phyloP scores from a whole-genome alignment of 1,284 basidiomycete genomes.

The Gomphus bonarii region DNA sequence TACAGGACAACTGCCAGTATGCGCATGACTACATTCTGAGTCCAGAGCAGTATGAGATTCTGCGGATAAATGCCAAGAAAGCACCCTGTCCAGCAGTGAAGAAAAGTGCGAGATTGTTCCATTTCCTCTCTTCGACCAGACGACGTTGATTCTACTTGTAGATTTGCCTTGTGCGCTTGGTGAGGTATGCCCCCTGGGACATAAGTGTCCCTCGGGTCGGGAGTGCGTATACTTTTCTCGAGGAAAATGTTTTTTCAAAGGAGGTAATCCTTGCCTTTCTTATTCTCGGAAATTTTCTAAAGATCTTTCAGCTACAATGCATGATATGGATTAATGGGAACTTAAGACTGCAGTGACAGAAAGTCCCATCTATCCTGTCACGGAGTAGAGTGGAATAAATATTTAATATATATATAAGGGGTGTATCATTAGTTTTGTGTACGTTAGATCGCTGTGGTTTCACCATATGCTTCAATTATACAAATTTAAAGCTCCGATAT shows the following conservation, averaged over 20 bases:
- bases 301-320: neutral
- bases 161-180: conserved; percentile 24
- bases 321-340: neutral
- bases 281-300: neutral
- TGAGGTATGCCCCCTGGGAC: conserved; percentile 17
- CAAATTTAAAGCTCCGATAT: neutral
- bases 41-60: conserved; percentile 21
- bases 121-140: neutral
- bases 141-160: conserved; percentile 10
- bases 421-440: neutral
- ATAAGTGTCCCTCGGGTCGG: conserved; percentile 15
- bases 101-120: conserved; percentile 19
- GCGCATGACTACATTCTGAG: conserved; percentile 30
- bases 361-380: too few species aligned
- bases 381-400: too few species aligned
- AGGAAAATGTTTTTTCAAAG: neutral
- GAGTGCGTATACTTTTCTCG: neutral
- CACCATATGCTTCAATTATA: too few species aligned
- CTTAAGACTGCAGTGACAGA: too few species aligned
- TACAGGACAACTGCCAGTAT: conserved; percentile 28
- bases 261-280: neutral
- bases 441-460: too few species aligned
- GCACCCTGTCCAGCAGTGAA: conserved; percentile 28
- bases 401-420: neutral
- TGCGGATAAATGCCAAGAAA: conserved; percentile 29